Conservation (phyloP, 768 basidiomycete genomes). For the Phaeotremella fagi region DNA sequence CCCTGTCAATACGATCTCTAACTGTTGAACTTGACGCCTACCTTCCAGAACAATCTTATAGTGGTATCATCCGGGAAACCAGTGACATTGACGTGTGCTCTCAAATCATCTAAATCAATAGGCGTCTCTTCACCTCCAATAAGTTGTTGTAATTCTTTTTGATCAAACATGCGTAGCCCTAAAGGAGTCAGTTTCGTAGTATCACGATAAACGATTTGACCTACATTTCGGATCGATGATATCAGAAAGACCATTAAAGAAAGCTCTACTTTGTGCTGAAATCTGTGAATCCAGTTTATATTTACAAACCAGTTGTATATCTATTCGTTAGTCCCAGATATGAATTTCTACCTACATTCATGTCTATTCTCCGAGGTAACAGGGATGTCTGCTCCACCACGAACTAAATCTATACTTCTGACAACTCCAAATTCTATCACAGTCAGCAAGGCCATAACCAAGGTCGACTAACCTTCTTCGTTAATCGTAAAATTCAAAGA, state of each 20-base stretch:
- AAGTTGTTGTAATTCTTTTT: slow-evolving; percentile 86
- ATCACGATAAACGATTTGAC: slow-evolving; percentile 48
- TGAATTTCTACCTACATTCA: slow-evolving; percentile 43
- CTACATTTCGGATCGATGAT: slow-evolving; percentile 85
- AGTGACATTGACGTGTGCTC: slow-evolving; percentile 65
- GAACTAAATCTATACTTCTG: slow-evolving; percentile 70
- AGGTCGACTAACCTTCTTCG: slow-evolving; percentile 62
- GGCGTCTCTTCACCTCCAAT: slow-evolving; percentile 82
- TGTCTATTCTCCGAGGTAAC: slow-evolving; percentile 86
- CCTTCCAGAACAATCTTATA: slow-evolving; percentile 78
- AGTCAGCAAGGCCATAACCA: slow-evolving; percentile 35
- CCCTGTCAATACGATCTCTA: slow-evolving; percentile 1
- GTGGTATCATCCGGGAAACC: slow-evolving; percentile 75
- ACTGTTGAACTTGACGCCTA: slow-evolving; percentile 42
- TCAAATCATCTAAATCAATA: slow-evolving; percentile 76
- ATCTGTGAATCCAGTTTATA: slow-evolving; percentile 87
- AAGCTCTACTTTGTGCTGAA: slow-evolving; percentile 58
- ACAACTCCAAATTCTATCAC: slow-evolving; percentile 69
- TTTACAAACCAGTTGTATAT: slow-evolving; percentile 83
- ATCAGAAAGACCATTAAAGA: slow-evolving; percentile 87
- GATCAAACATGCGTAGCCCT: slow-evolving; percentile 83
- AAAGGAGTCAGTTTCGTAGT: background rate
- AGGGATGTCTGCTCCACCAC: slow-evolving; percentile 70
- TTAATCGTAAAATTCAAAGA: slow-evolving; percentile 84
- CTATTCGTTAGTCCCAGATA: slow-evolving; percentile 12